Evolutionary conservation across 176 grass and related monocot species (phyloP).

Genomic region (Hordeum vulgare): DNA sequence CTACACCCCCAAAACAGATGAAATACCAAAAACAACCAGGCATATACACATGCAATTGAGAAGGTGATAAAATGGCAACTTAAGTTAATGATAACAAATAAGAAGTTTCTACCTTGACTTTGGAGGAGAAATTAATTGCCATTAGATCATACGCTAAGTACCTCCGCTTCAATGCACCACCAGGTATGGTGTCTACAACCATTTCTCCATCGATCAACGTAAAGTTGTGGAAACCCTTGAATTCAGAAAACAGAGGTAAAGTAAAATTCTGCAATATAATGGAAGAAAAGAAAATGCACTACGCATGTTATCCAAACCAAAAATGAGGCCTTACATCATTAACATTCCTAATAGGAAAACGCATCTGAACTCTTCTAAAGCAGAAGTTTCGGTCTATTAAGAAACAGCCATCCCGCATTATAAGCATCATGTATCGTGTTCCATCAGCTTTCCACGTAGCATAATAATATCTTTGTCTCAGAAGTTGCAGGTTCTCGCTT

Average conservation of each 20-base stretch:
- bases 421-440: conserved; percentile 98
- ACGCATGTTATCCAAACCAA: neutral
- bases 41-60: neutral
- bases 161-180: conserved; percentile 4
- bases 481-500: conserved; percentile 86
- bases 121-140: conserved; percentile 24
- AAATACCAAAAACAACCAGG: neutral
- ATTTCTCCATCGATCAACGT: conserved; percentile 41
- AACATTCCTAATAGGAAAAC: conserved; percentile 66
- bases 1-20: neutral
- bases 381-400: conserved; percentile 82
- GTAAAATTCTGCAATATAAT: conserved; percentile 1
- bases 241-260: conserved; percentile 4
- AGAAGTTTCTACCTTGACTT: conserved; percentile 24
- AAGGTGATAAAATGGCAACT: neutral
- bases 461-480: conserved; percentile 96
- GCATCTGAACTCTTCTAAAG: conserved; percentile 96
- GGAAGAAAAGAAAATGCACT: neutral
- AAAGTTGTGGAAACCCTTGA: conserved; percentile 53
- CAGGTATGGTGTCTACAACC: conserved; percentile 28
- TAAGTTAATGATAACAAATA: neutral
- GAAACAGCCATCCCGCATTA: conserved; percentile 65
- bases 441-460: conserved; percentile 98
- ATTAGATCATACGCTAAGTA: conserved; percentile 46
- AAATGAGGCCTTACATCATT: conserved; percentile 45